phyloP scores from a whole-genome alignment of 768 basidiomycete genomes.

The Naganishia onofrii region DNA sequence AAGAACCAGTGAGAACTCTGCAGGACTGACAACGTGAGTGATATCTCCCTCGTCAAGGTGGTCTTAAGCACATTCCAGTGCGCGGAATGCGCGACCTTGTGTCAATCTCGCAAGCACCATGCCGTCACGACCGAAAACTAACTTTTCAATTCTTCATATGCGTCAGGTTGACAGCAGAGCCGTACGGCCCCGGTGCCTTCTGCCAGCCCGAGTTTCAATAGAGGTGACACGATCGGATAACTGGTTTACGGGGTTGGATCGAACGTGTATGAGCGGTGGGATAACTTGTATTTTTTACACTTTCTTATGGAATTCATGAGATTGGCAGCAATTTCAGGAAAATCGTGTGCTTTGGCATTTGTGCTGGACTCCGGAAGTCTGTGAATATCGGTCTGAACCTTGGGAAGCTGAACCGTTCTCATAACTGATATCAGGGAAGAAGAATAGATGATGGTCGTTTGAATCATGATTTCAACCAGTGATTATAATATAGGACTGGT shows the following conservation, averaged over 20 bases:
- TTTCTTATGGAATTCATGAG: background rate
- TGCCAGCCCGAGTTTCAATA: slow-evolving; percentile 73
- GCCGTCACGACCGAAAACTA: background rate
- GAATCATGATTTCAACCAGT: no score
- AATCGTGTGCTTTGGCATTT: no score
- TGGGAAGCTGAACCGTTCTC: no score
- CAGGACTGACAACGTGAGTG: slow-evolving; percentile 68
- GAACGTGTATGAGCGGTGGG: background rate
- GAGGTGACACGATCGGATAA: background rate
- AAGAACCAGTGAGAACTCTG: slow-evolving; percentile 86
- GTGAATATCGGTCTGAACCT: no score
- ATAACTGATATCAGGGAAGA: no score
- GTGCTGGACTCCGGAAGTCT: no score
- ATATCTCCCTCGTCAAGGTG: background rate
- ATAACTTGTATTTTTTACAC: slow-evolving; percentile 3
- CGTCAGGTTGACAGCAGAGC: slow-evolving; percentile 54
- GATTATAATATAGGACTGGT: no score
- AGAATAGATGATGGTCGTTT: no score
- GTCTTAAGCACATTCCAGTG: background rate
- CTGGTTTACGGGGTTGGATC: background rate
- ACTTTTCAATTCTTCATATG: background rate
- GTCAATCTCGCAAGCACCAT: background rate
- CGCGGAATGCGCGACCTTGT: background rate
- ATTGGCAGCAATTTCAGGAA: no score
- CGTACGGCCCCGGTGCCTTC: slow-evolving; percentile 88